Conservation (phyloP, 352 stramenopile species). For the Thalassiosira oceanica region DNA sequence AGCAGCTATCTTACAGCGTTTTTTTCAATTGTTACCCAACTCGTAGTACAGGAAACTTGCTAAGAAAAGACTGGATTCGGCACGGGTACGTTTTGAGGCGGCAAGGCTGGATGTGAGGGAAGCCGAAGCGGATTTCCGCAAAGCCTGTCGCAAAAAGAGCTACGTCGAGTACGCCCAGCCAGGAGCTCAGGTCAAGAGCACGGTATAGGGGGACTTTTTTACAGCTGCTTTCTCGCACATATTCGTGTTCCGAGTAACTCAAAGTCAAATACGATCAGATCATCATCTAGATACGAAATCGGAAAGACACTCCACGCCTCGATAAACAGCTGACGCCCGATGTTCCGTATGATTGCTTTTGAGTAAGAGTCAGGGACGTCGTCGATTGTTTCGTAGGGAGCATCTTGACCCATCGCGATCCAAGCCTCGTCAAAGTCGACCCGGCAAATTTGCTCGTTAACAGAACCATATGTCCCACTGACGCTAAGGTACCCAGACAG, state of each 20-base stretch:
- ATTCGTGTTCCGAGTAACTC: constrained; percentile 69
- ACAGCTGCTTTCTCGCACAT: constrained; percentile 58
- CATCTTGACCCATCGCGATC: constrained; percentile 24
- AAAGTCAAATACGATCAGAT: constrained; percentile 77
- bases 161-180: too few relatives aligned
- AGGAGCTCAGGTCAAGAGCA: too few relatives aligned
- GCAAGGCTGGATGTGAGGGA: constrained; percentile 20
- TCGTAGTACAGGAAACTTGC: constrained; percentile 12
- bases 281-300: constrained; percentile 64
- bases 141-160: too few relatives aligned
- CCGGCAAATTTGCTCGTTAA: constrained; percentile 46
- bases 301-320: constrained; percentile 66
- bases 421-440: constrained; percentile 74
- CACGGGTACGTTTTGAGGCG: constrained; percentile 6
- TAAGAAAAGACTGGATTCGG: constrained; percentile 16
- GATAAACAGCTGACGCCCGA: constrained; percentile 58
- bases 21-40: too few relatives aligned
- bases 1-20: too few relatives aligned
- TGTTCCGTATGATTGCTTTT: constrained; percentile 51
- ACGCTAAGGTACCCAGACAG: constrained; percentile 50
- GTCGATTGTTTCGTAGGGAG: constrained; percentile 41
- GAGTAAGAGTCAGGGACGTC: constrained; percentile 47
- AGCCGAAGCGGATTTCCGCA: too few relatives aligned
- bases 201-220: constrained; percentile 2
- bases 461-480: constrained; percentile 63